A percentile compares a stretch with the other conserved stretches of the same genome.
Evolutionary conservation across 352 stramenopile species (phyloP).

Genomic region (Phytophthora tubulina): DNA sequence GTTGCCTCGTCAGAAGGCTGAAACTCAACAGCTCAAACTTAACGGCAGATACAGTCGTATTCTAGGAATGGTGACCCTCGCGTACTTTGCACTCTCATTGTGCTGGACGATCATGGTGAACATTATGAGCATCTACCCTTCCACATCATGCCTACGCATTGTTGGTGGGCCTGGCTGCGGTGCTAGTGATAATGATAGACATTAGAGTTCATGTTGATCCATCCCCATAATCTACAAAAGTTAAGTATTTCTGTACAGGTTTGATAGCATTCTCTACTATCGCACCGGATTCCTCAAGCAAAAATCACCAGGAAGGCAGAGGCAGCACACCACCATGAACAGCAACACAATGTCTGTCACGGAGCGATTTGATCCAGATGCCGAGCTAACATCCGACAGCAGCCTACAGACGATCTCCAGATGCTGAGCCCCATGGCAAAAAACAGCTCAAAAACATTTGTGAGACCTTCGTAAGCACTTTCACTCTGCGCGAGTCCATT

Average conservation of each 20-base stretch:
- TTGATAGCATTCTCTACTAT: background rate
- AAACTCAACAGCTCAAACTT: constrained; percentile 48
- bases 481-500: constrained; percentile 4
- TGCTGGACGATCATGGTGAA: constrained; percentile 40
- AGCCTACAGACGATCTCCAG: constrained; percentile 3
- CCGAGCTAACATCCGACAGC: constrained; percentile 2
- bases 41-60: constrained; percentile 47
- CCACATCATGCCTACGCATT: constrained; percentile 33
- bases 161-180: constrained; percentile 35
- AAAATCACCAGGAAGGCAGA: constrained; percentile 4
- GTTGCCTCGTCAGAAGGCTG: constrained; percentile 55
- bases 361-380: constrained; percentile 27
- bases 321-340: background rate
- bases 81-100: constrained; percentile 39
- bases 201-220: background rate
- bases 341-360: background rate
- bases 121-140: constrained; percentile 46
- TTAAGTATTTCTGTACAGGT: background rate
- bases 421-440: constrained; percentile 22
- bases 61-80: constrained; percentile 45
- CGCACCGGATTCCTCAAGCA: background rate
- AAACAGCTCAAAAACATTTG: background rate
- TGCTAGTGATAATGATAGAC: constrained; percentile 3
- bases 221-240: background rate
- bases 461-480: background rate